A percentile compares a stretch with the other conserved stretches of the same genome.
Evolutionary conservation across 176 grass and related monocot species (phyloP).

Genomic region (Puccinellia tenuiflora): DNA sequence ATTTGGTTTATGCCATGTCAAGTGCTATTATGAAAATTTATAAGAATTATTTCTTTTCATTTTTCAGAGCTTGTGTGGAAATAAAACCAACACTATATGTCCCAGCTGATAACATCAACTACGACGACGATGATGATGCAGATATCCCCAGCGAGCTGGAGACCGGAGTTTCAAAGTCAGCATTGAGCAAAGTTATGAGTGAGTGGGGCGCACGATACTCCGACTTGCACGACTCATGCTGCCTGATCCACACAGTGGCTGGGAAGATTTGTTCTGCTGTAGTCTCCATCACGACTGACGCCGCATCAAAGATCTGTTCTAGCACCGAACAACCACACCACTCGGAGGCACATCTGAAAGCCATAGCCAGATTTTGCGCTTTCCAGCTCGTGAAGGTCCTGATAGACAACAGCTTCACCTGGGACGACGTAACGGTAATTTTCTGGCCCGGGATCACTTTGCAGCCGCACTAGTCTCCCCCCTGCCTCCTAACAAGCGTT

Average conservation of each 20-base stretch:
- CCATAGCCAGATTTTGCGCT: constrained; percentile 44
- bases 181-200: constrained; percentile 23
- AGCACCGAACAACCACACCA: not conserved
- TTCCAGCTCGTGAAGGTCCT: constrained; percentile 53
- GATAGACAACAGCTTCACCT: constrained; percentile 42
- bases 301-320: constrained; percentile 51
- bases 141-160: constrained; percentile 8
- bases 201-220: constrained; percentile 25
- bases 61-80: constrained; percentile 72
- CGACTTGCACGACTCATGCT: constrained; percentile 46
- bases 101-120: not conserved
- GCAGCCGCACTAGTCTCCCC: not conserved
- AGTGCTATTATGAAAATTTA: constrained; percentile 5
- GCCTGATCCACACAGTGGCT: constrained; percentile 35
- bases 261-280: constrained; percentile 57
- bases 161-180: not conserved
- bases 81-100: constrained; percentile 72
- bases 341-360: constrained; percentile 41
- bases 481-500: not conserved
- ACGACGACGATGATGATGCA: not conserved
- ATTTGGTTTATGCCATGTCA: constrained; percentile 1
- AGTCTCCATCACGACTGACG: constrained; percentile 54
- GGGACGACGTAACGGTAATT: constrained; percentile 54
- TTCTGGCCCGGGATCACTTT: not conserved
- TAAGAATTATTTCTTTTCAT: not conserved